These are phyloP conservation scores for Agapanthus africanus DNA, from an alignment of 106 monocot species.

Conservation along the genomic window DNA sequence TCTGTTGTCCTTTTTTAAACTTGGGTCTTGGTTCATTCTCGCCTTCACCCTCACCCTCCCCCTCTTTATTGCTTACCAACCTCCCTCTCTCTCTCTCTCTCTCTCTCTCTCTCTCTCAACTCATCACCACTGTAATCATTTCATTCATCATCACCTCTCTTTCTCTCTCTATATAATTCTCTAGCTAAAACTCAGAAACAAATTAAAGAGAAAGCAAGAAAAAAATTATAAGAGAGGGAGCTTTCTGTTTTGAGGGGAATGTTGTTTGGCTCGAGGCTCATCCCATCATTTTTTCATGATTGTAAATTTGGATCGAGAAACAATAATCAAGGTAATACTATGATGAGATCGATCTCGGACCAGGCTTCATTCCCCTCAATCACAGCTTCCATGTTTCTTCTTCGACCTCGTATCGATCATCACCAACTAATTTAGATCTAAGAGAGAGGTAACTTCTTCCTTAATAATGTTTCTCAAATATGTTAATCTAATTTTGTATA, in stretches of 20 bases:
- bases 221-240: not conserved
- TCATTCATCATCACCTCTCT: slow-evolving; percentile 2
- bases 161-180: not conserved
- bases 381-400: too few relatives aligned
- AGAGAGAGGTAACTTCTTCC: too few relatives aligned
- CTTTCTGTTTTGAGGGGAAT: slow-evolving; percentile 7
- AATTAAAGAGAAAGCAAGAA: not conserved
- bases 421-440: too few relatives aligned
- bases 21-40: not conserved
- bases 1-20: too few relatives aligned
- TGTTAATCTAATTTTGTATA: too few relatives aligned
- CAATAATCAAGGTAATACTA: too few relatives aligned
- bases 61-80: not conserved
- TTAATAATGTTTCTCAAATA: too few relatives aligned
- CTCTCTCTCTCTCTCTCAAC: not conserved
- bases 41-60: not conserved
- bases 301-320: too few relatives aligned
- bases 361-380: slow-evolving; percentile 99
- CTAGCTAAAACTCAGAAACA: not conserved
- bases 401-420: too few relatives aligned
- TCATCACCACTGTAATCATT: slow-evolving; percentile 6
- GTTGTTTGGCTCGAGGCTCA: slow-evolving; percentile 8
- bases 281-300: too few relatives aligned
- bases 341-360: slow-evolving; percentile 71
- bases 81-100: not conserved